Conservation (phyloP, 2,329 filamentous ascomycete genomes). For the Penicillium sp. region DNA sequence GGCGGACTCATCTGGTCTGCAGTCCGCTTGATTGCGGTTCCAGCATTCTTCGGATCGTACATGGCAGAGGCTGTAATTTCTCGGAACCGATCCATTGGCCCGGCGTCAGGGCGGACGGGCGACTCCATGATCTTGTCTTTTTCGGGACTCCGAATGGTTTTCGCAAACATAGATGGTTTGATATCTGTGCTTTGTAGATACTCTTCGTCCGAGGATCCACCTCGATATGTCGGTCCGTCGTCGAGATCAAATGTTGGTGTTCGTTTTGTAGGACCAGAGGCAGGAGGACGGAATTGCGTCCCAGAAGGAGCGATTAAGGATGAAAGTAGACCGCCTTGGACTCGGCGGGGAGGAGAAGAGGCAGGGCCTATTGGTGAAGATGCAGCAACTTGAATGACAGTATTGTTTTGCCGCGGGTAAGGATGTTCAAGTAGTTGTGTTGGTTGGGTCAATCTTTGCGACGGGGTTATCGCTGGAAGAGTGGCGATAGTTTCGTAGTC, state of each 20-base stretch:
- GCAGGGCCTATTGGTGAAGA: slow-evolving; percentile 72
- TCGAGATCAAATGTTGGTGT: slow-evolving; percentile 50
- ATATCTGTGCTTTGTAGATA: slow-evolving; percentile 56
- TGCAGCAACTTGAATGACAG: slow-evolving; percentile 76
- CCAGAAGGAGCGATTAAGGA: slow-evolving; percentile 73
- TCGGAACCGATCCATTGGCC: slow-evolving; percentile 40
- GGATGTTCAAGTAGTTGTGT: slow-evolving; percentile 57
- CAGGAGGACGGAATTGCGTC: slow-evolving; percentile 64
- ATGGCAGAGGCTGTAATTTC: slow-evolving; percentile 46
- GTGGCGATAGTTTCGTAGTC: slow-evolving; percentile 53
- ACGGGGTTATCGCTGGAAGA: slow-evolving; percentile 48
- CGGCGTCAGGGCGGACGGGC: slow-evolving; percentile 32
- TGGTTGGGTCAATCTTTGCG: slow-evolving; percentile 58
- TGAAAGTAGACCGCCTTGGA: slow-evolving; percentile 50
- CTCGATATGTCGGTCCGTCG: slow-evolving; percentile 58
- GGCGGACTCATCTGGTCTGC: slow-evolving; percentile 48
- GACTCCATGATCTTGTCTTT: slow-evolving; percentile 47
- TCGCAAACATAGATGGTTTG: slow-evolving; percentile 58
- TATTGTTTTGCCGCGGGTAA: slow-evolving; percentile 34
- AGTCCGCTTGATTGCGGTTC: slow-evolving; percentile 37
- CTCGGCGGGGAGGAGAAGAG: slow-evolving; percentile 40
- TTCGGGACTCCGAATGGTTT: slow-evolving; percentile 42
- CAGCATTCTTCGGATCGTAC: slow-evolving; percentile 38
- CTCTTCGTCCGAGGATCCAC: slow-evolving; percentile 64
- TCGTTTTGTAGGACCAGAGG: slow-evolving; percentile 42